These are phyloP conservation scores for Trichaptum fuscoviolaceum DNA, from an alignment of 768 basidiomycete species.

Conservation along the genomic window DNA sequence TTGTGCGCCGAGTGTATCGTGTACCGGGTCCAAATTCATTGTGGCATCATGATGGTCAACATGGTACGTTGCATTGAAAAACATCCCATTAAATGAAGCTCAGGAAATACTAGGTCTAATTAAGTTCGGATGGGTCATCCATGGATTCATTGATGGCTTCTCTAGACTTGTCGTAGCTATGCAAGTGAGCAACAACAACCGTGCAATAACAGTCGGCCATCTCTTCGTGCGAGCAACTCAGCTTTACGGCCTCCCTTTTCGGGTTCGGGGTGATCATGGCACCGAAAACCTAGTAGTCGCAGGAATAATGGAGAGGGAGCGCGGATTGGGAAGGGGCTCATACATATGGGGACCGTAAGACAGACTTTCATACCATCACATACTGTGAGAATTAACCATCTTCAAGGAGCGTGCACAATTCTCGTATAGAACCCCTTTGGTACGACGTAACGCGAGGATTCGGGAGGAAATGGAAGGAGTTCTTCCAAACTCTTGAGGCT, in stretches of 20 bases:
- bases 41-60: conserved; percentile 26
- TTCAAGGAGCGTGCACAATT: conserved; percentile 20
- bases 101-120: conserved; percentile 14
- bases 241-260: conserved; percentile 18
- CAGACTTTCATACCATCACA: no score
- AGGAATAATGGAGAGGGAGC: conserved; percentile 18
- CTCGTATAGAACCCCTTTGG: conserved; percentile 23
- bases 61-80: conserved; percentile 14
- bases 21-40: conserved; percentile 22
- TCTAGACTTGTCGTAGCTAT: conserved; percentile 15
- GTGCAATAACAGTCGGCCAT: conserved; percentile 13
- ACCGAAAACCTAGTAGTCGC: conserved; percentile 23
- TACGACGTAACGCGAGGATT: conserved; percentile 19
- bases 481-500: conserved; percentile 19
- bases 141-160: conserved; percentile 22
- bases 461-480: conserved; percentile 20
- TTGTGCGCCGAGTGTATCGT: conserved; percentile 13
- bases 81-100: not conserved
- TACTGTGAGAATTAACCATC: not conserved
- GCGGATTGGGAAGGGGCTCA: conserved; percentile 17
- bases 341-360: conserved; percentile 23
- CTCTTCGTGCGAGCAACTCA: conserved; percentile 14
- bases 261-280: conserved; percentile 24
- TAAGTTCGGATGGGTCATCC: conserved; percentile 18
- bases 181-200: conserved; percentile 16